These are phyloP conservation scores for Annona squamosa DNA, from an alignment of 164 flowering plant genomes.

Conservation along the genomic window DNA sequence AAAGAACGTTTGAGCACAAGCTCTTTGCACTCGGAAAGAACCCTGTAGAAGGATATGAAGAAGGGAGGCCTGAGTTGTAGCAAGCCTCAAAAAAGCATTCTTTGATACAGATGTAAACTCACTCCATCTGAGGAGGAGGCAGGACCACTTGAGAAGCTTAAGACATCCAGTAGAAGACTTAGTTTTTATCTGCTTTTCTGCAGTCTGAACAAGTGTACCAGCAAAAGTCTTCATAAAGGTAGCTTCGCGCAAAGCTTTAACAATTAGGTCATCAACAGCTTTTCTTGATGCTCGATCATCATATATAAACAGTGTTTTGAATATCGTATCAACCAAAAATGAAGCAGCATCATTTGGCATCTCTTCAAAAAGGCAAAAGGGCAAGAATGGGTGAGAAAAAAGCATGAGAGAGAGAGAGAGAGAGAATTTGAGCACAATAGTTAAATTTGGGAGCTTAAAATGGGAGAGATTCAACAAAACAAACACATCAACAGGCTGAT, in stretches of 20 bases:
- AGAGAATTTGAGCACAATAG: background rate
- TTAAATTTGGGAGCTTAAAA: background rate
- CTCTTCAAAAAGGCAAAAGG: constrained; percentile 36
- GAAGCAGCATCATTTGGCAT: constrained; percentile 58
- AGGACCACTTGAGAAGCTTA: constrained; percentile 85
- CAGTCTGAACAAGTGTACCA: constrained; percentile 63
- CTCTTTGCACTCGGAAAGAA: constrained; percentile 55
- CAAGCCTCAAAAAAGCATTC: constrained; percentile 73
- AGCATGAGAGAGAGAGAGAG: too few species aligned
- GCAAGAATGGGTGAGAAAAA: background rate
- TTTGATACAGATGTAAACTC: constrained; percentile 67
- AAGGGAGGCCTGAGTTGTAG: constrained; percentile 57
- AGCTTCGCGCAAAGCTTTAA: constrained; percentile 40
- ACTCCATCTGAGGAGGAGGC: constrained; percentile 58
- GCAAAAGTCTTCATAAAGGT: constrained; percentile 87
- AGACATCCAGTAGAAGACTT: constrained; percentile 53
- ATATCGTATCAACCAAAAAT: constrained; percentile 58
- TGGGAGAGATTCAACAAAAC: background rate
- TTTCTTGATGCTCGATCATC: constrained; percentile 76
- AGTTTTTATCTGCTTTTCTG: constrained; percentile 67
- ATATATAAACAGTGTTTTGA: constrained; percentile 58
- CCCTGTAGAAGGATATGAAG: constrained; percentile 55
- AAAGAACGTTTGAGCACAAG: constrained; percentile 51
- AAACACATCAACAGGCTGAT: background rate
- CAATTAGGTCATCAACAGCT: constrained; percentile 74